Evolutionary conservation across 306 rosid species (phyloP).

Genomic region (Quercus parvula): DNA sequence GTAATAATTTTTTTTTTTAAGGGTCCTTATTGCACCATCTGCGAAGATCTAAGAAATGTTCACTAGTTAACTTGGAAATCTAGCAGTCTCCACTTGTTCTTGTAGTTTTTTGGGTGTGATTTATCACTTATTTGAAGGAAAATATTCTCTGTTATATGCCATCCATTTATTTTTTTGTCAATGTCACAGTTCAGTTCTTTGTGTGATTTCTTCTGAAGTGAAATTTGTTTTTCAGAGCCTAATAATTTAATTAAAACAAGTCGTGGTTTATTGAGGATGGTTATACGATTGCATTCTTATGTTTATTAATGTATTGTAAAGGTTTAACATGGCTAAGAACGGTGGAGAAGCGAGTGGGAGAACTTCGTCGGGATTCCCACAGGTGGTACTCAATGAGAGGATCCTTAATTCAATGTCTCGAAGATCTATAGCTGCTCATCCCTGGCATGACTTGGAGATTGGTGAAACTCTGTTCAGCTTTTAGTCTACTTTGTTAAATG

Average conservation of each 20-base stretch:
- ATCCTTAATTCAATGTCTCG: conserved; percentile 79
- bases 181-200: neutral
- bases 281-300: neutral
- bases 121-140: neutral
- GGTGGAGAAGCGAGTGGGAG: conserved; percentile 43
- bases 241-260: neutral
- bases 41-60: neutral
- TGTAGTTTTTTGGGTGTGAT: neutral
- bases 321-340: conserved; percentile 55
- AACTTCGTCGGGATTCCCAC: conserved; percentile 21
- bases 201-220: neutral
- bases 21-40: neutral
- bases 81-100: neutral
- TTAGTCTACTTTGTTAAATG: neutral
- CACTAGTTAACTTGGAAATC: too few species aligned
- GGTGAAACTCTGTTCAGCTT: conserved; percentile 34
- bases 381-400: conserved; percentile 71
- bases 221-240: conserved; percentile 11
- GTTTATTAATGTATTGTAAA: conserved; percentile 15
- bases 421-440: conserved; percentile 94
- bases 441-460: conserved; percentile 98
- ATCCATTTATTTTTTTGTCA: neutral
- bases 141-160: neutral
- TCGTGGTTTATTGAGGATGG: neutral
- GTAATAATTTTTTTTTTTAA: neutral